Evolutionary conservation across 1,284 basidiomycete species (phyloP).

Genomic region (Rhodotorula sp.): DNA sequence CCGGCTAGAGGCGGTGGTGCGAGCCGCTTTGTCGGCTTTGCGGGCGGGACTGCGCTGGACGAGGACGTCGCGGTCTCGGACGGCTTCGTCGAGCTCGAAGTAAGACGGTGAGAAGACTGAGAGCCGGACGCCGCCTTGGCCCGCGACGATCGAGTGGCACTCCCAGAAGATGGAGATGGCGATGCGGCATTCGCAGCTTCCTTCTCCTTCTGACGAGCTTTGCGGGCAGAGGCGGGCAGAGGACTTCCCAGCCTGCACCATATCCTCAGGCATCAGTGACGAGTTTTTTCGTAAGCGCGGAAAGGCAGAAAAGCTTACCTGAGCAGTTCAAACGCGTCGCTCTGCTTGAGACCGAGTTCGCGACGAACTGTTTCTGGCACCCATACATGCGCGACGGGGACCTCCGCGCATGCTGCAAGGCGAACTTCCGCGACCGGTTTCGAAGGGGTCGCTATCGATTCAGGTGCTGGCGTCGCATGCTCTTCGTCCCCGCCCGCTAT

Average conservation of each 20-base stretch:
- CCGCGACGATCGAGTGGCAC: not conserved
- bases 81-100: not conserved
- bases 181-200: not conserved
- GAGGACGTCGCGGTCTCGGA: not conserved
- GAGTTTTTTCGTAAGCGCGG: not conserved
- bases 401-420: slow-evolving; percentile 44
- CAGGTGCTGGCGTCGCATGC: not conserved
- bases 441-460: not conserved
- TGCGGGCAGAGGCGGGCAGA: slow-evolving; percentile 6
- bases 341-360: slow-evolving; percentile 19
- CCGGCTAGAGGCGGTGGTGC: slow-evolving; percentile 28
- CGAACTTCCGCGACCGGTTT: slow-evolving; percentile 21
- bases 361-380: slow-evolving; percentile 13
- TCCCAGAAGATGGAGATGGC: not conserved
- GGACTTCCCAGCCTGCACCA: slow-evolving; percentile 15
- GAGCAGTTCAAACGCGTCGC: slow-evolving; percentile 33
- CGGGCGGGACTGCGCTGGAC: not conserved
- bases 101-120: no score
- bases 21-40: not conserved
- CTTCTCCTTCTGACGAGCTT: slow-evolving; percentile 10
- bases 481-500: not conserved
- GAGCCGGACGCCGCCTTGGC: not conserved
- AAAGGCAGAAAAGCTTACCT: slow-evolving; percentile 1
- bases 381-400: slow-evolving; percentile 63
- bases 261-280: not conserved